Conservation (phyloP, 352 stramenopile species). For the Phytophthora agathidicida region DNA sequence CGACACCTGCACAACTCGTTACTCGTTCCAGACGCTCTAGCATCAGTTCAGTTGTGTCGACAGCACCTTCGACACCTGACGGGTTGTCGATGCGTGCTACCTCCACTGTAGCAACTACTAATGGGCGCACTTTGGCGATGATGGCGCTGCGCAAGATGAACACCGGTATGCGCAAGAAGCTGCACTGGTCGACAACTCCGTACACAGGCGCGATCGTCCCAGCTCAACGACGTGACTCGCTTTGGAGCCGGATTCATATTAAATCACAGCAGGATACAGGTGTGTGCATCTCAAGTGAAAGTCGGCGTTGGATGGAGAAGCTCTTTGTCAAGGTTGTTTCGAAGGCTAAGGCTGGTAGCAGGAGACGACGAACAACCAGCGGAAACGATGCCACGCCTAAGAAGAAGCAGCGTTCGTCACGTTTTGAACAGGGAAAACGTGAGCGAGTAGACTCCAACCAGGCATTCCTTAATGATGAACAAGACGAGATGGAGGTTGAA, state of each 20-base stretch:
- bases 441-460: slow-evolving; percentile 18
- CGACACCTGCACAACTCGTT: slow-evolving; percentile 4
- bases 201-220: slow-evolving; percentile 36
- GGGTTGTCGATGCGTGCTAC: slow-evolving; percentile 21
- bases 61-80: slow-evolving; percentile 40
- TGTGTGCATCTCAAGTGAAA: slow-evolving; percentile 66
- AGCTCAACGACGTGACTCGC: slow-evolving; percentile 42
- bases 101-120: slow-evolving; percentile 11
- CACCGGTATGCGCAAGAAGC: slow-evolving; percentile 73
- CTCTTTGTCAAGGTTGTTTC: slow-evolving; percentile 70
- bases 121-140: slow-evolving; percentile 29
- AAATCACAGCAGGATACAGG: slow-evolving; percentile 28
- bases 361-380: slow-evolving; percentile 20
- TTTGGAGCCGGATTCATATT: slow-evolving; percentile 55
- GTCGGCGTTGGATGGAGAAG: slow-evolving; percentile 69
- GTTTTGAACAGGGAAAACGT: slow-evolving; percentile 21
- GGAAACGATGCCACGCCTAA: slow-evolving; percentile 6
- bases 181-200: slow-evolving; percentile 74
- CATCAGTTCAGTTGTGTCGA: slow-evolving; percentile 35
- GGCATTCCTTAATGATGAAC: slow-evolving; percentile 18
- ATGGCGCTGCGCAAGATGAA: slow-evolving; percentile 55
- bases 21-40: slow-evolving; percentile 47
- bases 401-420: slow-evolving; percentile 10
- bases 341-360: slow-evolving; percentile 26
- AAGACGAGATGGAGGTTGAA: slow-evolving; percentile 27